These are phyloP conservation scores for Nothomitra cinnamomea DNA, from an alignment of 2,329 filamentous ascomycete genomes.

Conservation along the genomic window DNA sequence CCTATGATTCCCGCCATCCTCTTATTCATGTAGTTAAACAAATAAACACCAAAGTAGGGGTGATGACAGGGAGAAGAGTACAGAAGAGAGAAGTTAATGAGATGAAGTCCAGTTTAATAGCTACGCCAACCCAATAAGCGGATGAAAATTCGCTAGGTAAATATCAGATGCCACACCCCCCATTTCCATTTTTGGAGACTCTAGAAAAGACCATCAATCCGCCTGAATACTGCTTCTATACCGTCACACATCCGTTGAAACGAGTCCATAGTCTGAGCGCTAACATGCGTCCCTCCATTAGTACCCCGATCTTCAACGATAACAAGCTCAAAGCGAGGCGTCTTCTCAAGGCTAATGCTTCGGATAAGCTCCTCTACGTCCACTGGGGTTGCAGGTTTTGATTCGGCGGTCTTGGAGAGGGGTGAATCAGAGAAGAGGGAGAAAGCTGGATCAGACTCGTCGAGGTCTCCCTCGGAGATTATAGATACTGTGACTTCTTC, in stretches of 20 bases:
- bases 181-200: background rate
- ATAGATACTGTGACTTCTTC: background rate
- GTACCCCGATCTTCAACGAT: background rate
- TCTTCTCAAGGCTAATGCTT: background rate
- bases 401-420: background rate
- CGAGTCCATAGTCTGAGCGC: background rate
- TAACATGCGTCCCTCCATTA: background rate
- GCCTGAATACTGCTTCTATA: background rate
- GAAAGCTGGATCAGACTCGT: slow-evolving; percentile 5
- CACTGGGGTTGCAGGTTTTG: background rate
- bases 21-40: no score
- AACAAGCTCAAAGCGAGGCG: slow-evolving; percentile 1
- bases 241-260: background rate
- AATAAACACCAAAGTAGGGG: no score
- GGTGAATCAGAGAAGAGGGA: slow-evolving; percentile 1
- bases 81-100: no score
- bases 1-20: no score
- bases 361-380: background rate
- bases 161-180: no score
- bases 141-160: no score
- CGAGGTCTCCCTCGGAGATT: slow-evolving; percentile 10
- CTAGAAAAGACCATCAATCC: background rate
- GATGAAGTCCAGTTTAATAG: no score
- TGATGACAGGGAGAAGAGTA: no score
- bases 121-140: no score